Conservation (phyloP, 2,329 filamentous ascomycete species). For the Septoria petroselini region DNA sequence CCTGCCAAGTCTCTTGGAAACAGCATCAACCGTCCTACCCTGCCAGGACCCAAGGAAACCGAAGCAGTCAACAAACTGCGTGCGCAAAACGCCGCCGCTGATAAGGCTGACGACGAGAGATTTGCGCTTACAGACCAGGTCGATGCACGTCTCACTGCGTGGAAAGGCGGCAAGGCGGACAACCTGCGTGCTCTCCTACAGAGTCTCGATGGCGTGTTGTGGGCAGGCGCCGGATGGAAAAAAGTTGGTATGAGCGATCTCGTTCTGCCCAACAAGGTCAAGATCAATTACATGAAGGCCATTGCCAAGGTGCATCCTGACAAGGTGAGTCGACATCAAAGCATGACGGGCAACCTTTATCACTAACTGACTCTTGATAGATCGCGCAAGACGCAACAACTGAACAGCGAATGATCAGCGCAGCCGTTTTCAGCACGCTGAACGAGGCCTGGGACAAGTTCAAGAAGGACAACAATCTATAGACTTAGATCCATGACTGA, state of each 20-base stretch:
- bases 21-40: slow-evolving; percentile 29
- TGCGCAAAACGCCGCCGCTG: slow-evolving; percentile 79
- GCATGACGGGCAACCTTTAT: too few species aligned
- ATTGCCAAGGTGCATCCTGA: slow-evolving; percentile 98
- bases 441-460: slow-evolving; percentile 70
- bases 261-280: slow-evolving; percentile 90
- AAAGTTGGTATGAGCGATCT: slow-evolving; percentile 92
- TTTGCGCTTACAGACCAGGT: slow-evolving; percentile 84
- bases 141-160: slow-evolving; percentile 71
- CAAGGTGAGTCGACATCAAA: slow-evolving; percentile 67
- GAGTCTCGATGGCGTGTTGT: slow-evolving; percentile 83
- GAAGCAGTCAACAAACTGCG: slow-evolving; percentile 81
- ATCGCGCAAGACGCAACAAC: slow-evolving; percentile 63
- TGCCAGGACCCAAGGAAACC: slow-evolving; percentile 42
- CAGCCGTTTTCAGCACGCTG: slow-evolving; percentile 61
- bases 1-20: slow-evolving; percentile 29
- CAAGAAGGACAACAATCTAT: slow-evolving; percentile 54
- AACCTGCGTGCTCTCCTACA: slow-evolving; percentile 85
- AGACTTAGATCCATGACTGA: neutral
- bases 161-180: slow-evolving; percentile 88
- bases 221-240: slow-evolving; percentile 93
- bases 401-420: slow-evolving; percentile 65
- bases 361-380: slow-evolving; percentile 38
- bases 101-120: slow-evolving; percentile 85
- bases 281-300: slow-evolving; percentile 98